Conservation (phyloP, 345 rosid genomes). For the Raphanus raphanistrum region DNA sequence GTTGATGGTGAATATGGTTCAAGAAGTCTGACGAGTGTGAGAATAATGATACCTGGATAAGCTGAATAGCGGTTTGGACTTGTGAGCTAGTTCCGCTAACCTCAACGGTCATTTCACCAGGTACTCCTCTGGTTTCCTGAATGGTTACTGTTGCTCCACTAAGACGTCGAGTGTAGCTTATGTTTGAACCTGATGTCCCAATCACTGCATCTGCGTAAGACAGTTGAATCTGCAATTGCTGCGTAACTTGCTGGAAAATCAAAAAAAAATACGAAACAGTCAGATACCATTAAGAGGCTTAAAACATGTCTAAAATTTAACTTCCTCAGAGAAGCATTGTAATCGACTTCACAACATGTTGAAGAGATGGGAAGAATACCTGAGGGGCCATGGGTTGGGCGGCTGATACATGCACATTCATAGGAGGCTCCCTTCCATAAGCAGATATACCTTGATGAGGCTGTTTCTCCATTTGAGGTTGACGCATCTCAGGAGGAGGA, state of each 20-base stretch:
- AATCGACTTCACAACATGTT: not conserved
- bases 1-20: not conserved
- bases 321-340: too few relatives aligned
- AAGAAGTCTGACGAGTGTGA: not conserved
- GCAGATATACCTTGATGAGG: slow-evolving; percentile 96
- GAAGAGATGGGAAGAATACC: slow-evolving; percentile 43
- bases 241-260: slow-evolving; percentile 60
- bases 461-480: slow-evolving; percentile 83
- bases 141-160: slow-evolving; percentile 98
- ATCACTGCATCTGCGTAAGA: slow-evolving; percentile 98
- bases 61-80: slow-evolving; percentile 98
- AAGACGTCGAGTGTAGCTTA: slow-evolving; percentile 92
- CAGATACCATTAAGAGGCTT: slow-evolving; percentile 8
- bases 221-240: slow-evolving; percentile 91
- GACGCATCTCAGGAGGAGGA: slow-evolving; percentile 79
- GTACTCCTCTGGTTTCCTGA: slow-evolving; percentile 94
- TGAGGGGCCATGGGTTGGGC: slow-evolving; percentile 95
- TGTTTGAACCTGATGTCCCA: slow-evolving; percentile 91
- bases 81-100: slow-evolving; percentile 94
- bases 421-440: slow-evolving; percentile 89
- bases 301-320: not conserved
- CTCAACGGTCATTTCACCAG: slow-evolving; percentile 98
- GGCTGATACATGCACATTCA: slow-evolving; percentile 66
- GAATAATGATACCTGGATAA: slow-evolving; percentile 62
- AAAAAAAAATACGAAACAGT: slow-evolving; percentile 4